Evolutionary conservation across 2,329 filamentous ascomycete genomes (phyloP).

Genomic region (Dothideomycetes sp.): DNA sequence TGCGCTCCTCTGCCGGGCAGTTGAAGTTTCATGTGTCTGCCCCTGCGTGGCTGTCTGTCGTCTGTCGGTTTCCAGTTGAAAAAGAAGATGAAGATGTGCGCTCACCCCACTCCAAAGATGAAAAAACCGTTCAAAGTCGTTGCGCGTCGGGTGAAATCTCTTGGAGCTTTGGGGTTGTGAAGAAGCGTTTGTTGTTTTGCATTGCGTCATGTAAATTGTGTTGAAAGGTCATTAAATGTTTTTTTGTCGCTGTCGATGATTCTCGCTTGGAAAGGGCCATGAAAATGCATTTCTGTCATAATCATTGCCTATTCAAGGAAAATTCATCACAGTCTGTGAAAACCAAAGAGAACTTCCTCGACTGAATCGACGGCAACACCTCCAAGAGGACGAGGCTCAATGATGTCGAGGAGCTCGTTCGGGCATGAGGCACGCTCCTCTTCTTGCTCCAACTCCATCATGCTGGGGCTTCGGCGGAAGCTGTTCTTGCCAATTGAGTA

Average conservation of each 20-base stretch:
- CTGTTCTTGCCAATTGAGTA: constrained; percentile 16
- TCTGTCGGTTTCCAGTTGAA: not conserved
- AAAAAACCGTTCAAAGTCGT: constrained; percentile 6
- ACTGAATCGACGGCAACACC: constrained; percentile 14
- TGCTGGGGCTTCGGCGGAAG: constrained; percentile 18
- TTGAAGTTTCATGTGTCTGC: no score
- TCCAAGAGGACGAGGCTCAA: constrained; percentile 19
- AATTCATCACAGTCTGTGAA: constrained; percentile 13
- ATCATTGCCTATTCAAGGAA: not conserved
- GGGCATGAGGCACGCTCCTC: constrained; percentile 18
- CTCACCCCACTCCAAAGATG: no score
- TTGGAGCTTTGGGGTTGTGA: no score
- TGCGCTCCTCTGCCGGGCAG: no score
- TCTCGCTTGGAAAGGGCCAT: no score
- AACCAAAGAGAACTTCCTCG: constrained; percentile 18
- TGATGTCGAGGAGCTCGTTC: constrained; percentile 16
- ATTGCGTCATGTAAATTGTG: constrained; percentile 10
- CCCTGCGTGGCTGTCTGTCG: no score
- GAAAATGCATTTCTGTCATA: no score
- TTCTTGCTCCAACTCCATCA: constrained; percentile 19
- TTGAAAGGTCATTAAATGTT: constrained; percentile 12
- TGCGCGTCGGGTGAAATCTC: constrained; percentile 11
- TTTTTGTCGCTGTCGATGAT: constrained; percentile 5
- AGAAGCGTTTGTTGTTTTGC: constrained; percentile 9
- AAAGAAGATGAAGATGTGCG: constrained; percentile 5